A percentile compares a stretch with the other conserved stretches of the same genome.
These are phyloP conservation scores for Monilinia polystroma DNA, from an alignment of 2,329 filamentous ascomycete genomes.

Conservation along the genomic window DNA sequence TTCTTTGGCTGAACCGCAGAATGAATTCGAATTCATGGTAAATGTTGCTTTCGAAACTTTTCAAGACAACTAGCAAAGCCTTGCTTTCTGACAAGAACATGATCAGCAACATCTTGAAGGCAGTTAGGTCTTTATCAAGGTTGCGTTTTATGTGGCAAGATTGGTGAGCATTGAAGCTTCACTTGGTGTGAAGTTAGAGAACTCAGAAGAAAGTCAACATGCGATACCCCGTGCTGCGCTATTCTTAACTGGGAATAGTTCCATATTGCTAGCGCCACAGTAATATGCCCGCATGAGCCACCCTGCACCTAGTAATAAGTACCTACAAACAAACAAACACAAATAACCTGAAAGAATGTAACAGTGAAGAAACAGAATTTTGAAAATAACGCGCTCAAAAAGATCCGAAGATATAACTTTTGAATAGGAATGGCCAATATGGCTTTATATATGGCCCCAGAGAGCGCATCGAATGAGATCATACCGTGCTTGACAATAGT, in stretches of 20 bases:
- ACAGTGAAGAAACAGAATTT: not conserved
- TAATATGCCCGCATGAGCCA: no score
- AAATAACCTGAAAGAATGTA: not conserved
- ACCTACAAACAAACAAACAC: no score
- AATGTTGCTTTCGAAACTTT: not conserved
- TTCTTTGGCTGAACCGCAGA: not conserved
- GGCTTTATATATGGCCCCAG: not conserved
- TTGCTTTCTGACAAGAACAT: not conserved
- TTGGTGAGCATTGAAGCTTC: not conserved
- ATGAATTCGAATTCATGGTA: not conserved
- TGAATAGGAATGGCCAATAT: not conserved
- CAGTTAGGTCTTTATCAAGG: not conserved
- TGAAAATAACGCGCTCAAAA: not conserved
- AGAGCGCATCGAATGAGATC: not conserved
- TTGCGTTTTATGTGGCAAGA: not conserved
- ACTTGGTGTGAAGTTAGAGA: not conserved
- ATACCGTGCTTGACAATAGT: not conserved
- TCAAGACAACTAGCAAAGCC: not conserved
- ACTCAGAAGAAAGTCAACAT: not conserved
- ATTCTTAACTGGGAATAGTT: not conserved
- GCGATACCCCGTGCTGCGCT: not conserved
- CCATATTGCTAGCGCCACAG: no score
- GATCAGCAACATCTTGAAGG: not conserved
- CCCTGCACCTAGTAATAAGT: no score
- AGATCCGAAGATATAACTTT: not conserved